Percentiles rank a stretch among this genome's conserved stretches.
Evolutionary conservation across 148 eudicot genomes (phyloP).

Genomic region (Rhododendron henanense): DNA sequence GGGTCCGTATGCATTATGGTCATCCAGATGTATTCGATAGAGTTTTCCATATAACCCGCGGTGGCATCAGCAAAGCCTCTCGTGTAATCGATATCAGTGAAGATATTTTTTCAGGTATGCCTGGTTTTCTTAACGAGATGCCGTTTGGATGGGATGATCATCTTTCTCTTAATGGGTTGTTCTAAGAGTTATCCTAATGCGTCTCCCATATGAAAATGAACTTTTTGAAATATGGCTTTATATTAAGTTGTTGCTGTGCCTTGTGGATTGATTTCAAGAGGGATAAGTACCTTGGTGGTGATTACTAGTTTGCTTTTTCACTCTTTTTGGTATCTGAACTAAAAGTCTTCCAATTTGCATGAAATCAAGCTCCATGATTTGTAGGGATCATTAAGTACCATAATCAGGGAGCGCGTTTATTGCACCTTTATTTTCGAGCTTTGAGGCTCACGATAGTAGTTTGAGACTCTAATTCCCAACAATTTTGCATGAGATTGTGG

Average conservation of each 20-base stretch:
- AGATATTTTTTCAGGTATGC: constrained; percentile 85
- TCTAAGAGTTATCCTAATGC: neutral
- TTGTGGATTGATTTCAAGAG: neutral
- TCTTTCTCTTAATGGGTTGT: neutral
- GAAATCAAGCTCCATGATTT: neutral
- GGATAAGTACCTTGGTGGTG: neutral
- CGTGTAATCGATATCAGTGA: constrained; percentile 98
- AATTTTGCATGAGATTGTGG: neutral
- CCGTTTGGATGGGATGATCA: neutral
- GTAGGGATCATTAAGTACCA: too few species aligned
- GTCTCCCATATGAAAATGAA: neutral
- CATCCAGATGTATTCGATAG: constrained; percentile 99
- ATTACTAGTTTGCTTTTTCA: neutral
- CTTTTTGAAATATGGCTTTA: neutral
- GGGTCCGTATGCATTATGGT: constrained; percentile 99
- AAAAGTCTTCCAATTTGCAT: neutral
- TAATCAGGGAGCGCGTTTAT: too few species aligned
- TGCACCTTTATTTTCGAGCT: too few species aligned
- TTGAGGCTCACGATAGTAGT: neutral
- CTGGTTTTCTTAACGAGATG: constrained; percentile 4
- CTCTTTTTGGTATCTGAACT: neutral
- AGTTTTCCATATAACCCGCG: constrained; percentile 94
- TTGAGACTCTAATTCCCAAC: neutral
- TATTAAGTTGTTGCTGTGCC: too few species aligned
- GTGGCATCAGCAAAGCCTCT: constrained; percentile 99